phyloP scores from a whole-genome alignment of 768 basidiomycete species.

The Naganishia onofrii region DNA sequence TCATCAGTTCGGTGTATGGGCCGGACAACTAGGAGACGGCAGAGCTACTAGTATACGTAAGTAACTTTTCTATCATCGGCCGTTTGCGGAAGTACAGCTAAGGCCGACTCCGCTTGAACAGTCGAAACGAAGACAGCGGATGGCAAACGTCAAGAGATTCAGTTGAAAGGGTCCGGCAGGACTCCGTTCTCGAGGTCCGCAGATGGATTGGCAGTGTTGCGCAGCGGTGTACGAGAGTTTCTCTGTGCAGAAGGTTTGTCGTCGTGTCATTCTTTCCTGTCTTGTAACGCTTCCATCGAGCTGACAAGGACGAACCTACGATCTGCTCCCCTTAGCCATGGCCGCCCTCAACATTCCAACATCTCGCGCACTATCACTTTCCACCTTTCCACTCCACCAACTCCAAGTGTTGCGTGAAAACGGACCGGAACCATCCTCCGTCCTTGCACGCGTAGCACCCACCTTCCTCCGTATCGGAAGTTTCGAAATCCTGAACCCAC shows the following conservation, averaged over 20 bases:
- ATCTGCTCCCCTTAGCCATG: slow-evolving; percentile 56
- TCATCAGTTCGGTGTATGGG: slow-evolving; percentile 60
- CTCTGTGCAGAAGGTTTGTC: slow-evolving; percentile 76
- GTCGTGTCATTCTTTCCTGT: not conserved
- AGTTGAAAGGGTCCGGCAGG: slow-evolving; percentile 89
- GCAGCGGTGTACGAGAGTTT: slow-evolving; percentile 90
- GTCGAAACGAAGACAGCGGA: slow-evolving; percentile 74
- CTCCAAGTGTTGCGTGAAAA: slow-evolving; percentile 73
- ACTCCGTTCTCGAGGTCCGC: slow-evolving; percentile 91
- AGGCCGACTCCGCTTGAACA: slow-evolving; percentile 43
- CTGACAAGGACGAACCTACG: slow-evolving; percentile 41
- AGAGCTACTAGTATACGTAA: slow-evolving; percentile 81
- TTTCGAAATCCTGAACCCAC: slow-evolving; percentile 80
- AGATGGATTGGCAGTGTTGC: slow-evolving; percentile 91
- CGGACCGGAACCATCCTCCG: slow-evolving; percentile 63
- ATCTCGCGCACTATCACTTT: slow-evolving; percentile 74
- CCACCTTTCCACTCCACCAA: slow-evolving; percentile 62
- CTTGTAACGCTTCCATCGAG: slow-evolving; percentile 43
- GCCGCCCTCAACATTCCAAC: slow-evolving; percentile 83
- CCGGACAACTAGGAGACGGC: slow-evolving; percentile 93
- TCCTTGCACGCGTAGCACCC: slow-evolving; percentile 77
- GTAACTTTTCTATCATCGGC: slow-evolving; percentile 37
- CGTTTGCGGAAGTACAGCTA: not conserved
- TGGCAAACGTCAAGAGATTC: slow-evolving; percentile 69
- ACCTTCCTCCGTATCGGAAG: slow-evolving; percentile 89